Base-by-base conservation (phyloP, 108 stramenopile species). In the Stephanodiscus minutulus region DNA sequence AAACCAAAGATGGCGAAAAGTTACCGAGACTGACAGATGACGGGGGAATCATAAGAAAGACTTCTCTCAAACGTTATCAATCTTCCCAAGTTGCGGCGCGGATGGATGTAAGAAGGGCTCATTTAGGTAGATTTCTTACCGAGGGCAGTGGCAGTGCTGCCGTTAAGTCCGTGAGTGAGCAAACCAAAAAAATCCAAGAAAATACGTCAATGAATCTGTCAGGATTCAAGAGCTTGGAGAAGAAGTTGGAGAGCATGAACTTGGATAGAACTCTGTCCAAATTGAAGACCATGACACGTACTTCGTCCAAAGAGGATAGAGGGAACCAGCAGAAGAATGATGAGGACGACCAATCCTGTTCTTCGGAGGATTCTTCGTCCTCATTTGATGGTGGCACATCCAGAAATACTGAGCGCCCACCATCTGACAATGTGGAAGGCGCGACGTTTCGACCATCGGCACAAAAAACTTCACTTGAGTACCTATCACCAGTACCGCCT, bases 41-140 rank as follows among this genome's bases (percentile, higher is more conserved):
- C 39, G 72, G 24, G 36, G 49, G 29, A 43, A 25, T 2, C 28
- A 29, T 21, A 29, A 22, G 61, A 37, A 54, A 64, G 43, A 39
- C 21, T 53, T 17, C 29, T 52, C 41, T 49, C 33, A 35, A 31
- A 24, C 49, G 33, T 31, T 25, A 4, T 24, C 28, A 56, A 59
- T 68, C 76, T 7, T 48, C 66, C 20, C 81, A 67, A 24, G 22
- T 55, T 58, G 64, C 71, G 48, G 66, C 81, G 49, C 61, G 81
- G 72, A 31, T 79, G 39, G 79, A 77, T 35, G 59, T 33, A 46
- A 43, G 78, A 20, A 52, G 78, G 58, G 69, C 58, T 39, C 82
- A 72, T 66, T 50, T 70, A 15, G 33, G 61, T 27, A 55, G 66
- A 39, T 20, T 36, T 22, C 27, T 50, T 64, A 33, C 60, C 41